Percentiles rank a stretch among this genome's conserved stretches.
Evolutionary conservation across 2,329 filamentous ascomycete genomes (phyloP).

Genomic region (Coniochaeta hoffmannii): DNA sequence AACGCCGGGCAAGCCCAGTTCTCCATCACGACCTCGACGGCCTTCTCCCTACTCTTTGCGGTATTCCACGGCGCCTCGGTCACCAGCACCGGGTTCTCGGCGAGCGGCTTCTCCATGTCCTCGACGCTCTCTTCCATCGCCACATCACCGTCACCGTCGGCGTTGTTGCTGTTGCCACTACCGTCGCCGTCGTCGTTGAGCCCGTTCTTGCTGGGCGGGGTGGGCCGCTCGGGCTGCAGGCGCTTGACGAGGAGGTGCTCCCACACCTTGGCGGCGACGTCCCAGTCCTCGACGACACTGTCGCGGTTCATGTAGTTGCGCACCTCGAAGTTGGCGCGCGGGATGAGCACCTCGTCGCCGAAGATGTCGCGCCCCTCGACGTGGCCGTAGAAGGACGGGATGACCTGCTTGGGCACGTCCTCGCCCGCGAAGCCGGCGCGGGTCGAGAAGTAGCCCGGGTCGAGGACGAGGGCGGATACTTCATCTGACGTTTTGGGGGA

Average conservation of each 20-base stretch:
- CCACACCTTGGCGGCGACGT: constrained; percentile 82
- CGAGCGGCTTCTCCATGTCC: constrained; percentile 60
- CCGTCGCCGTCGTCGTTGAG: constrained; percentile 58
- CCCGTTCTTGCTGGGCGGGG: constrained; percentile 66
- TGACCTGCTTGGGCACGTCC: constrained; percentile 89
- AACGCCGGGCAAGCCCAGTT: constrained; percentile 93
- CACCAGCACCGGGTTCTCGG: constrained; percentile 86
- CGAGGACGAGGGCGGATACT: constrained; percentile 92
- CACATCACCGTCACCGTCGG: constrained; percentile 51
- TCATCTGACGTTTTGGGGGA: constrained; percentile 64
- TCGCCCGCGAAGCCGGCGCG: constrained; percentile 97
- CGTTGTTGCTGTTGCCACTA: constrained; percentile 34
- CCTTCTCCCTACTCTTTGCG: constrained; percentile 81
- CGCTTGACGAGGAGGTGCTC: constrained; percentile 86
- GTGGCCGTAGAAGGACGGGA: constrained; percentile 82
- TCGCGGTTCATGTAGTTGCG: constrained; percentile 88
- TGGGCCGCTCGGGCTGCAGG: constrained; percentile 68
- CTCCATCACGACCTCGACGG: constrained; percentile 95
- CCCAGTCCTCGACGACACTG: constrained; percentile 93
- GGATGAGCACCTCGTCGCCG: constrained; percentile 84
- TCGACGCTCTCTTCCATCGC: constrained; percentile 37
- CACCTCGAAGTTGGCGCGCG: constrained; percentile 69
- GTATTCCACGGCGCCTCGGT: constrained; percentile 93
- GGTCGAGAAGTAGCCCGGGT: constrained; percentile 84
- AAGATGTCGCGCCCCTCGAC: constrained; percentile 58